Conservation (phyloP, 176 grass and related monocot genomes). For the bread wheat (Triticum aestivum) region DNA sequence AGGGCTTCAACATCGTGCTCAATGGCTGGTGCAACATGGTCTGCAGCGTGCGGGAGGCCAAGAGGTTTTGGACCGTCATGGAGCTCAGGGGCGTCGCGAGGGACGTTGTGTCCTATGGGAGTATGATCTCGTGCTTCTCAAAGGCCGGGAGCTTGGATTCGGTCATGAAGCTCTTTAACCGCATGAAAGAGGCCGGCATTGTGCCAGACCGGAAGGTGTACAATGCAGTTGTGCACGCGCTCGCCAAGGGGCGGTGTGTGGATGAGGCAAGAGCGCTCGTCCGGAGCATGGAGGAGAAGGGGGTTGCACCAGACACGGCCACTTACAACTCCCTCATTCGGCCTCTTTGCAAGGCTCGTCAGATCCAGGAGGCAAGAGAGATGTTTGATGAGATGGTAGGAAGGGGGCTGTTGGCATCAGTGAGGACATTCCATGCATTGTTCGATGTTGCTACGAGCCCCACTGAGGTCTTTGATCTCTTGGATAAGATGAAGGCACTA, state of each 20-base stretch:
- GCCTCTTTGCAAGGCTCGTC: constrained; percentile 65
- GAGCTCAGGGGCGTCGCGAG: constrained; percentile 43
- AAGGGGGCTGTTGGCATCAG: constrained; percentile 53
- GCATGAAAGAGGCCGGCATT: constrained; percentile 68
- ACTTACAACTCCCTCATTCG: constrained; percentile 80
- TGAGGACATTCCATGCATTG: constrained; percentile 81
- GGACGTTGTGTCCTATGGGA: constrained; percentile 74
- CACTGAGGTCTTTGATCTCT: constrained; percentile 59
- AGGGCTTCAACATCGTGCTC: constrained; percentile 90
- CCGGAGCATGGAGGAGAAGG: constrained; percentile 63
- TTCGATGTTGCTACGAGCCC: constrained; percentile 51
- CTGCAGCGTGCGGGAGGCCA: constrained; percentile 56
- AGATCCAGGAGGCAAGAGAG: constrained; percentile 58
- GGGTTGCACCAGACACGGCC: constrained; percentile 49
- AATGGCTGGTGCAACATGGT: constrained; percentile 79
- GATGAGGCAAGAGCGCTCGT: constrained; percentile 59
- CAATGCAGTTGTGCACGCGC: constrained; percentile 68
- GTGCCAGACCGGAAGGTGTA: constrained; percentile 66
- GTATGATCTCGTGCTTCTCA: constrained; percentile 90
- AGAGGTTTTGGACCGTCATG: constrained; percentile 83
- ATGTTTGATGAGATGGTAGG: constrained; percentile 69
- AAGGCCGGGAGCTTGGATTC: constrained; percentile 67
- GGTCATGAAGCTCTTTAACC: constrained; percentile 75
- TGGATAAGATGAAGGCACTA: constrained; percentile 55
- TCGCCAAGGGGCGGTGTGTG: constrained; percentile 67